phyloP scores from a whole-genome alignment of 148 eudicot genomes.

The Camellia granthamiana region DNA sequence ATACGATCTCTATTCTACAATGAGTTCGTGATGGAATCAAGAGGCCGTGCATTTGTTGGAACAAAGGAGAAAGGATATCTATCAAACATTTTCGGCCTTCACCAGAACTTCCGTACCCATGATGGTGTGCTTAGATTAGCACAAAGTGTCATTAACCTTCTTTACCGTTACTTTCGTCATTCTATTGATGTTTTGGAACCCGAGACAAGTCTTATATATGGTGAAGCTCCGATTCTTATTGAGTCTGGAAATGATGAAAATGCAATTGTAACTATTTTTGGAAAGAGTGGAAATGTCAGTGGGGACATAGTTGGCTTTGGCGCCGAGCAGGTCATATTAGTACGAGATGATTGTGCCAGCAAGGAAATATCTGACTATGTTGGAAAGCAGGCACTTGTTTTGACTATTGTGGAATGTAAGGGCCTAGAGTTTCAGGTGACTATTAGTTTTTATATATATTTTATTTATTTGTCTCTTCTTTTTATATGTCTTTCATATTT shows the following conservation, averaged over 20 bases:
- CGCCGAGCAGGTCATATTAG: conserved; percentile 72
- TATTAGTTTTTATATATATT: neutral
- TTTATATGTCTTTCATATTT: too few relatives aligned
- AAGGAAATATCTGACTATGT: conserved; percentile 40
- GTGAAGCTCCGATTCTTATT: conserved; percentile 62
- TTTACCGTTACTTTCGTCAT: conserved; percentile 50
- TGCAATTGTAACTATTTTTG: conserved; percentile 60
- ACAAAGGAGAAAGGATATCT: conserved; percentile 46
- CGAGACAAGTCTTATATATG: conserved; percentile 55
- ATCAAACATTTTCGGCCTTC: conserved; percentile 35
- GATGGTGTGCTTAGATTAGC: conserved; percentile 66
- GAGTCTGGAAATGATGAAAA: conserved; percentile 59
- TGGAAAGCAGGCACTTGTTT: conserved; percentile 60
- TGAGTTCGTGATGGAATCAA: conserved; percentile 44
- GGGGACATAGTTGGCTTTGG: conserved; percentile 63
- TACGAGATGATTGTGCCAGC: conserved; percentile 54
- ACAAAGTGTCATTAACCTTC: conserved; percentile 50
- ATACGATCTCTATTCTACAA: conserved; percentile 55
- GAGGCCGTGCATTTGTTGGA: conserved; percentile 16
- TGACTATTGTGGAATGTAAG: conserved; percentile 78
- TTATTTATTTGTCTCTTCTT: neutral
- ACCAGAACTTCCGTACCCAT: conserved; percentile 66
- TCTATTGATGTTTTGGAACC: conserved; percentile 51
- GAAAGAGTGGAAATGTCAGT: conserved; percentile 37
- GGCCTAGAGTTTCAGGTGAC: conserved; percentile 76